phyloP scores from a whole-genome alignment of 2,329 filamentous ascomycete species.

The Chaetomiaceae sp. region DNA sequence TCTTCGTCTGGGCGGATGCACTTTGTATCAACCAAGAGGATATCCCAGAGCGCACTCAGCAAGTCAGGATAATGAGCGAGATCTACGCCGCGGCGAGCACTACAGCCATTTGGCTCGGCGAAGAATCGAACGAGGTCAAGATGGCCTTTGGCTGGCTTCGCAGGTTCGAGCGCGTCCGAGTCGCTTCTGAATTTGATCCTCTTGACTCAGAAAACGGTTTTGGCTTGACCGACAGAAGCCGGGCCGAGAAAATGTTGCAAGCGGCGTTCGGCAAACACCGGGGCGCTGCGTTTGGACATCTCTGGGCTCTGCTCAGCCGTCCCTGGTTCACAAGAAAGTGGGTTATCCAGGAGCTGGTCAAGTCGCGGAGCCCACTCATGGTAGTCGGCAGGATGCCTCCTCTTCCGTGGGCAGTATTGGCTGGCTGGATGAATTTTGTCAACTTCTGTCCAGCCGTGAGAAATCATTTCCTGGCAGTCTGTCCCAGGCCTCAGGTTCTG shows the following conservation, averaged over 20 bases:
- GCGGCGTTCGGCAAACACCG: neutral
- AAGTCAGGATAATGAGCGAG: no score
- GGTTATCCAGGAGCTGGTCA: neutral
- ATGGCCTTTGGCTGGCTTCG: neutral
- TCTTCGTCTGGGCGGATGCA: no score
- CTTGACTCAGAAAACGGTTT: neutral
- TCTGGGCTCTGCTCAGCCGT: neutral
- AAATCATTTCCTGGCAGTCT: neutral
- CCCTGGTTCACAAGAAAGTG: neutral
- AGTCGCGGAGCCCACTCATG: neutral
- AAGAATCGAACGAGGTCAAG: neutral
- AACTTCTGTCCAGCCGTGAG: neutral
- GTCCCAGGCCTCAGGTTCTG: neutral
- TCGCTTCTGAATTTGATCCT: neutral
- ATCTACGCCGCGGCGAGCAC: no score
- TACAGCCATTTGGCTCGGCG: no score
- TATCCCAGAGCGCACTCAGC: no score
- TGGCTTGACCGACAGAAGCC: neutral
- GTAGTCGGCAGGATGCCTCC: neutral
- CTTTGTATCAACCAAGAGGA: no score
- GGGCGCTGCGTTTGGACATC: neutral
- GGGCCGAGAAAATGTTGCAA: neutral
- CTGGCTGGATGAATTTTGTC: neutral
- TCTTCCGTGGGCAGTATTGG: neutral
- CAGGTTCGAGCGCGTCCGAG: neutral